A percentile compares a stretch with the other conserved stretches of the same genome.
Evolutionary conservation across 176 grass and related monocot species (phyloP).

Genomic region (Puya raimondii): DNA sequence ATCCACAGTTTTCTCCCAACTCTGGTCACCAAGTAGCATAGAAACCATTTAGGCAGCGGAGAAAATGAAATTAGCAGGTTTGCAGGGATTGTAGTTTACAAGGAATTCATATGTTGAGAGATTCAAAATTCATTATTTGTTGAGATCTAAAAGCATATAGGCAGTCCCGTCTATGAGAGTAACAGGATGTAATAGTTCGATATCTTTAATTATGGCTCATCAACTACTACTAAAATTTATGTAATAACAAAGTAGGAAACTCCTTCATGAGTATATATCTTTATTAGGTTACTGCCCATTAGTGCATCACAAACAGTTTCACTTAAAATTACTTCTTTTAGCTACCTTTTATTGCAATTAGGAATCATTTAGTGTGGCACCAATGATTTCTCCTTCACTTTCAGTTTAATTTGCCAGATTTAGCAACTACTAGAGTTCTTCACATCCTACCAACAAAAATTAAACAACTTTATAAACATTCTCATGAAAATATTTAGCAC

Average conservation of each 20-base stretch:
- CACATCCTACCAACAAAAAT: too few relatives aligned
- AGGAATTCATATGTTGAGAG: not conserved
- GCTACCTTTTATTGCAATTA: too few relatives aligned
- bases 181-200: not conserved
- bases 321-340: too few relatives aligned
- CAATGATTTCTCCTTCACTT: too few relatives aligned
- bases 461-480: too few relatives aligned
- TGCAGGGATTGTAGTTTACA: not conserved
- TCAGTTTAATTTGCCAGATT: too few relatives aligned
- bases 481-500: too few relatives aligned
- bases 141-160: not conserved
- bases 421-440: too few relatives aligned
- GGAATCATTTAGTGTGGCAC: too few relatives aligned
- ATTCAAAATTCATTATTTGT: not conserved
- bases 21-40: slow-evolving; percentile 30
- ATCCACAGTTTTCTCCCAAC: slow-evolving; percentile 97
- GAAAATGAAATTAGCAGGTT: not conserved
- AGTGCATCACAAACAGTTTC: too few relatives aligned
- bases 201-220: not conserved
- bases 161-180: not conserved
- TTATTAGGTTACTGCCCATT: too few relatives aligned
- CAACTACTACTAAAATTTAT: not conserved
- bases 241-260: not conserved
- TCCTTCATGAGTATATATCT: too few relatives aligned
- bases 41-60: not conserved